Evolutionary conservation across 139 green algal species (phyloP).

Genomic region (Tetradesmus lagerheimii): DNA sequence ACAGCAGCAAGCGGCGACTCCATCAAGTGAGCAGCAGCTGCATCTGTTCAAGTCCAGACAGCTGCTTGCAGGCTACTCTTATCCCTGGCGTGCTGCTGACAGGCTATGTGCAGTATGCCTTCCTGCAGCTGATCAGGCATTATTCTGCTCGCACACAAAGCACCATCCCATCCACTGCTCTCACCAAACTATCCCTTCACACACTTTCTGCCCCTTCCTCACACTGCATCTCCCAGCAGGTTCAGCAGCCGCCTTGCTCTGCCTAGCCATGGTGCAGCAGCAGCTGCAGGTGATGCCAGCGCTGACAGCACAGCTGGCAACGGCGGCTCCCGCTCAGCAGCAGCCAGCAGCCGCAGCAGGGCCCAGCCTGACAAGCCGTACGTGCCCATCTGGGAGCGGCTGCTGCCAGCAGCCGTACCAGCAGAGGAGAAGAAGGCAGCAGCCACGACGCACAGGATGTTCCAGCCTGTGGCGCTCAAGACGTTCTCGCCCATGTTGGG

Average conservation of each 20-base stretch:
- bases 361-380: conserved; percentile 30
- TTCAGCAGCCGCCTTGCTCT: neutral
- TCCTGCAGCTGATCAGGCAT: neutral
- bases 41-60: no score
- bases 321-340: neutral
- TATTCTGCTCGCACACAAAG: neutral
- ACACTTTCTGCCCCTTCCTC: neutral
- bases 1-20: neutral
- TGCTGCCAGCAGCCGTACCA: neutral
- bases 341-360: conserved; percentile 11
- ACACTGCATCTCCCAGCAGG: no score
- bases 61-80: no score
- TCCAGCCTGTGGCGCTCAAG: conserved; percentile 32
- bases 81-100: neutral
- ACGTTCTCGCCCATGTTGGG: conserved; percentile 38
- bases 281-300: neutral
- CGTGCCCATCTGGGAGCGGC: conserved; percentile 44
- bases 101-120: no score
- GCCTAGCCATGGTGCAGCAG: neutral
- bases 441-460: neutral
- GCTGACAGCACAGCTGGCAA: neutral
- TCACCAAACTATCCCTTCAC: neutral
- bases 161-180: neutral
- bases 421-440: neutral
- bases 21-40: neutral